These are phyloP conservation scores for Scleromitrula shiraiana DNA, from an alignment of 2,329 filamentous ascomycete genomes.

Conservation along the genomic window DNA sequence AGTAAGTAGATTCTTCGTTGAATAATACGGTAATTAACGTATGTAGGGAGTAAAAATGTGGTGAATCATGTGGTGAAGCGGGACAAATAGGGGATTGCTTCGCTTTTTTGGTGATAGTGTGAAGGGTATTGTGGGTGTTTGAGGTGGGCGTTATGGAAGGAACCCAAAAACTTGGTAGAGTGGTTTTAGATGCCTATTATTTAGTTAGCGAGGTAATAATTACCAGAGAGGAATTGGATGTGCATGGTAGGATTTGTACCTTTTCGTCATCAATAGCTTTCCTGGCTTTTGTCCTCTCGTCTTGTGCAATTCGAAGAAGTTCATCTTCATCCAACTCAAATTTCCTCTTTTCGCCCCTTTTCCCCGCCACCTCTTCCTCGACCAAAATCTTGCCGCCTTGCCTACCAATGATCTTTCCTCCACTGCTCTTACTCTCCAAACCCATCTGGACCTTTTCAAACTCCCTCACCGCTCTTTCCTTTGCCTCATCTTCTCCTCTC, in stretches of 20 bases:
- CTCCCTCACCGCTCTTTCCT: constrained; percentile 62
- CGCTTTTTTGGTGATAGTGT: constrained; percentile 48
- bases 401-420: constrained; percentile 32
- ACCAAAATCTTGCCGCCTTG: constrained; percentile 37
- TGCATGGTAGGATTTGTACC: constrained; percentile 39
- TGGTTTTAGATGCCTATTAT: constrained; percentile 47
- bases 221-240: no score
- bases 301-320: constrained; percentile 57
- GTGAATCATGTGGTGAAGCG: constrained; percentile 55
- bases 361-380: constrained; percentile 29
- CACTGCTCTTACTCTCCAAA: constrained; percentile 34
- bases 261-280: constrained; percentile 67
- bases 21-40: constrained; percentile 70
- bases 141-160: constrained; percentile 70
- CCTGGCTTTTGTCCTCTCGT: constrained; percentile 63
- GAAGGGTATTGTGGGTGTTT: constrained; percentile 48
- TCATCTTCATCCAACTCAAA: constrained; percentile 74
- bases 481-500: constrained; percentile 60
- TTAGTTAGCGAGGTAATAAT: no score
- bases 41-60: constrained; percentile 72
- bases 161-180: constrained; percentile 86
- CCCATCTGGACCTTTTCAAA: constrained; percentile 84
- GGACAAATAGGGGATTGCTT: constrained; percentile 72
- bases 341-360: constrained; percentile 57
- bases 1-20: constrained; percentile 55